A percentile compares a stretch with the other conserved stretches of the same genome.
Conservation (phyloP, 2,329 filamentous ascomycete species). For the Clarireedia paspali region DNA sequence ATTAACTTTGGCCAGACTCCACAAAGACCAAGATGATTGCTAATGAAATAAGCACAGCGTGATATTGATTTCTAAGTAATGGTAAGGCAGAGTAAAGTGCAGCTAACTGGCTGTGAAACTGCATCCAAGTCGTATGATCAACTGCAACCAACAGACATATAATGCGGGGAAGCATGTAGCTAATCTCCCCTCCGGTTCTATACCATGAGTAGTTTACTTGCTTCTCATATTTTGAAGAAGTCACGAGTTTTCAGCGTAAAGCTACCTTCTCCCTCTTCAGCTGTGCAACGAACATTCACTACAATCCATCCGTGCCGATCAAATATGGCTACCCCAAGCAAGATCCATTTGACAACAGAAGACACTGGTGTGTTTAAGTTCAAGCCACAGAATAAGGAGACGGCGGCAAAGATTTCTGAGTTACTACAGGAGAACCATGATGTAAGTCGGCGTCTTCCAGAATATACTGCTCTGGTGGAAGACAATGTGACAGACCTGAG, state of each 20-base stretch:
- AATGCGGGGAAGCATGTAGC: no score
- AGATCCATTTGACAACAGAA: slow-evolving; percentile 39
- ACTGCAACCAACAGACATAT: no score
- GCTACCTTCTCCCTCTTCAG: no score
- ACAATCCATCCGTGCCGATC: slow-evolving; percentile 14
- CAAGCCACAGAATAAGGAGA: slow-evolving; percentile 39
- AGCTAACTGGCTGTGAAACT: no score
- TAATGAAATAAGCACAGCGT: no score
- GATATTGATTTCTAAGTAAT: no score
- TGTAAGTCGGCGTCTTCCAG: slow-evolving; percentile 25
- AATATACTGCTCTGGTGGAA: neutral
- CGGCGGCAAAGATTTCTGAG: slow-evolving; percentile 55
- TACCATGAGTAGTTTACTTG: neutral
- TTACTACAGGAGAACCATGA: slow-evolving; percentile 71
- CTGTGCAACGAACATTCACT: neutral
- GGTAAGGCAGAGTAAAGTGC: no score
- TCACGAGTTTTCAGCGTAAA: neutral
- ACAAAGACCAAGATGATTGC: no score
- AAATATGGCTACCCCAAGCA: slow-evolving; percentile 29
- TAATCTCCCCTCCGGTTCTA: no score
- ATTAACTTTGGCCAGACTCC: no score
- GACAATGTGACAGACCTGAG: neutral
- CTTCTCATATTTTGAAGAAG: neutral
- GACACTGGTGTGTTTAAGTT: slow-evolving; percentile 44
- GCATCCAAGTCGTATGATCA: no score